Percentiles rank a stretch among this genome's conserved stretches.
phyloP scores from a whole-genome alignment of 2,329 filamentous ascomycete genomes.

The Aspergillus unguis region DNA sequence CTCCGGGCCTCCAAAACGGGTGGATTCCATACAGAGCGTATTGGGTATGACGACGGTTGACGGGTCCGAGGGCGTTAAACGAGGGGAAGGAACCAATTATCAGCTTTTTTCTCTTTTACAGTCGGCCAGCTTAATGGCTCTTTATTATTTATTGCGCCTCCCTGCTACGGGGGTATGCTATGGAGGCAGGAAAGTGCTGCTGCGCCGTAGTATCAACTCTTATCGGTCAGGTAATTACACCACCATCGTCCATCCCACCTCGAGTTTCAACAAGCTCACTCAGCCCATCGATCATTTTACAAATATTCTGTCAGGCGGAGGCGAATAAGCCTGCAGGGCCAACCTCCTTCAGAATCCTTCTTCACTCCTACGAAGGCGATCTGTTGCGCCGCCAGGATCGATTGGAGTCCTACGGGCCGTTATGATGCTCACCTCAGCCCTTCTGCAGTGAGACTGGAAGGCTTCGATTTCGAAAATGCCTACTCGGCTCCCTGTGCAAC shows the following conservation, averaged over 20 bases:
- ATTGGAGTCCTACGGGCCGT: constrained; percentile 1
- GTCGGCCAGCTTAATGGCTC: no score
- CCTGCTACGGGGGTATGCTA: background rate
- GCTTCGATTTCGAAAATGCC: background rate
- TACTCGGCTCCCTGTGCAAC: constrained; percentile 7
- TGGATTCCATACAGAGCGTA: constrained; percentile 7
- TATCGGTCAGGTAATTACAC: constrained; percentile 7
- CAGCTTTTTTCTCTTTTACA: background rate
- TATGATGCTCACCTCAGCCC: constrained; percentile 7
- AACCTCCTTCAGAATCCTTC: background rate
- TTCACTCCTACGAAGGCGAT: background rate
- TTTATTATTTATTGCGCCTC: background rate
- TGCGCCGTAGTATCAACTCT: background rate
- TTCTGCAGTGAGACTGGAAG: background rate
- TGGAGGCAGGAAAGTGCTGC: no score
- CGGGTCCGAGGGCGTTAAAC: constrained; percentile 17
- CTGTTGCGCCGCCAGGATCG: constrained; percentile 3
- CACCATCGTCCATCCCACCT: background rate
- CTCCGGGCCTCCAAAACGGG: background rate
- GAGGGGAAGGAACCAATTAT: constrained; percentile 5
- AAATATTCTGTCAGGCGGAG: background rate
- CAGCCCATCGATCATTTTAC: background rate
- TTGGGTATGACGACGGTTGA: constrained; percentile 15
- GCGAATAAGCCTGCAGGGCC: background rate
- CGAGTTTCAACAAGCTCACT: background rate